Conservation (phyloP, 2,329 filamentous ascomycete species). For the Pseudophaeomoniella oleicola region DNA sequence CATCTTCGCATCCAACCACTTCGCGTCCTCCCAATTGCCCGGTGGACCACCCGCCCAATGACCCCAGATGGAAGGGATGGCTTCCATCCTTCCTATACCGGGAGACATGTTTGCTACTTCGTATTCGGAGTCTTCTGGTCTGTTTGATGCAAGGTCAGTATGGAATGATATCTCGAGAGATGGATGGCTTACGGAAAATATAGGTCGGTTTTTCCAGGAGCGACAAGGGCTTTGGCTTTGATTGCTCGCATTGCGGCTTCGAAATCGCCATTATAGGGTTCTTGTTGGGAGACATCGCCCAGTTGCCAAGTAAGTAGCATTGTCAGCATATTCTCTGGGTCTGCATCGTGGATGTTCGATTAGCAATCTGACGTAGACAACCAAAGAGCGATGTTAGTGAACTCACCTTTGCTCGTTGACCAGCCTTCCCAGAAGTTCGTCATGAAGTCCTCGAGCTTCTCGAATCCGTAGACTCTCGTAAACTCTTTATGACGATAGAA, state of each 20-base stretch:
- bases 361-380: neutral
- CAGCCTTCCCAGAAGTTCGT: constrained; percentile 62
- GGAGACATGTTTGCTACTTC: constrained; percentile 52
- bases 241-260: constrained; percentile 52
- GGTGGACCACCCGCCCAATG: constrained; percentile 57
- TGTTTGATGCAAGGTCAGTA: no score
- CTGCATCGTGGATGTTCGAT: constrained; percentile 22
- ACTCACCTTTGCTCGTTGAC: constrained; percentile 49
- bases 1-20: constrained; percentile 55
- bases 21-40: constrained; percentile 53
- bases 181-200: constrained; percentile 57
- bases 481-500: constrained; percentile 64
- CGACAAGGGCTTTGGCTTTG: constrained; percentile 55
- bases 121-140: constrained; percentile 63
- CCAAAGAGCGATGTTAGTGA: neutral
- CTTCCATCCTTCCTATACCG: constrained; percentile 39
- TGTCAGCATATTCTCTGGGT: constrained; percentile 58
- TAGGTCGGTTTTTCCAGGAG: constrained; percentile 59
- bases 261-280: constrained; percentile 54
- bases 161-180: no score
- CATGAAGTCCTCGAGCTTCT: constrained; percentile 60
- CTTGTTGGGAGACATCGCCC: constrained; percentile 54
- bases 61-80: constrained; percentile 51
- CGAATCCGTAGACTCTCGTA: constrained; percentile 48
- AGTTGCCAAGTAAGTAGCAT: constrained; percentile 72